Conservation (phyloP, 2,329 filamentous ascomycete species). For the Pseudonectria foliicola region DNA sequence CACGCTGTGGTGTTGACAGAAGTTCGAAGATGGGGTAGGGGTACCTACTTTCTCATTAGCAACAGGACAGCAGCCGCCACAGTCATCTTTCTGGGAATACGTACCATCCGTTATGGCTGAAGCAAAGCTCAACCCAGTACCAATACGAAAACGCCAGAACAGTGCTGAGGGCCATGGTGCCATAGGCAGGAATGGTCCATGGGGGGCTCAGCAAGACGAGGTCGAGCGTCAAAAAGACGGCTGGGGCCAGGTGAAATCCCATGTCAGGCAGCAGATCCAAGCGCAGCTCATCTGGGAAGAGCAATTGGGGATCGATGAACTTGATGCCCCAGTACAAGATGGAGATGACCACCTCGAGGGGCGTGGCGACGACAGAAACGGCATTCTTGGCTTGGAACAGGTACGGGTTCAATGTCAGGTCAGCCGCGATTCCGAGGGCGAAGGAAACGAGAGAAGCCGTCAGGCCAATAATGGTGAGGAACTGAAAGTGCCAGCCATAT, state of each 20-base stretch:
- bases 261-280: constrained; percentile 52
- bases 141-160: constrained; percentile 61
- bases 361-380: constrained; percentile 57
- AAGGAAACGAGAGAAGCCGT: constrained; percentile 56
- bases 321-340: constrained; percentile 67
- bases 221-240: constrained; percentile 57
- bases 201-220: constrained; percentile 64
- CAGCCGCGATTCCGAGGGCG: constrained; percentile 52
- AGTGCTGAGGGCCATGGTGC: constrained; percentile 51
- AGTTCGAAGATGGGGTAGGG: constrained; percentile 79
- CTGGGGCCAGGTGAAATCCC: constrained; percentile 60
- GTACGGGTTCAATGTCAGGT: constrained; percentile 49
- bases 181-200: constrained; percentile 58
- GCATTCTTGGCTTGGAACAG: constrained; percentile 63
- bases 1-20: constrained; percentile 57
- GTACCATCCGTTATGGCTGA: constrained; percentile 57
- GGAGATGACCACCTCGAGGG: constrained; percentile 64
- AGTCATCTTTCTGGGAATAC: constrained; percentile 17
- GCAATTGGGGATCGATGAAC: constrained; percentile 44
- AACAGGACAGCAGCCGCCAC: background rate
- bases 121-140: constrained; percentile 71
- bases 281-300: constrained; percentile 48
- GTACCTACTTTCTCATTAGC: constrained; percentile 46
- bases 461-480: constrained; percentile 68
- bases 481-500: constrained; percentile 64